Evolutionary conservation across 768 basidiomycete species (phyloP).

Genomic region (Fomitopsis pulvina): DNA sequence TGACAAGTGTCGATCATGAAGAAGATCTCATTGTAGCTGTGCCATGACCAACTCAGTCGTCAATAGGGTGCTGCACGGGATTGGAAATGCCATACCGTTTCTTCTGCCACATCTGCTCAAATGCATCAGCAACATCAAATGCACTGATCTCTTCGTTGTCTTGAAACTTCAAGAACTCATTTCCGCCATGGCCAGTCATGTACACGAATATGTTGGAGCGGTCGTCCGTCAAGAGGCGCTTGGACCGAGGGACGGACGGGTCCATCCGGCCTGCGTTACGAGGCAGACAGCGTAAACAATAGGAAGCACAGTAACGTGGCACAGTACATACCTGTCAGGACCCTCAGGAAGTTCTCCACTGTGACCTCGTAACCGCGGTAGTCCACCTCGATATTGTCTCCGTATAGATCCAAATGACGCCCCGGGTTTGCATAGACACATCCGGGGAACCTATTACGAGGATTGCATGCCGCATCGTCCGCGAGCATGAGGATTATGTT

Average conservation of each 20-base stretch:
- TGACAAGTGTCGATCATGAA: slow-evolving; percentile 99
- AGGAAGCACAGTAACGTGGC: too few species aligned
- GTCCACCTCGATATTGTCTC: slow-evolving; percentile 96
- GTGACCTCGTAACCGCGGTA: slow-evolving; percentile 98
- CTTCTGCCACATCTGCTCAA: slow-evolving; percentile 99
- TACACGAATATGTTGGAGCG: slow-evolving; percentile 93
- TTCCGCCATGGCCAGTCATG: slow-evolving; percentile 97
- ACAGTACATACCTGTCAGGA: slow-evolving; percentile 71
- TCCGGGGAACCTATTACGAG: slow-evolving; percentile 87
- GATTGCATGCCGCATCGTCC: slow-evolving; percentile 92
- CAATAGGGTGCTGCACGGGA: not conserved
- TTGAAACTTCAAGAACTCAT: slow-evolving; percentile 98
- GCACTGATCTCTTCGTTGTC: slow-evolving; percentile 98
- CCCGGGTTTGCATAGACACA: slow-evolving; percentile 89
- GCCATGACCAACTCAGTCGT: not conserved
- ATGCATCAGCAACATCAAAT: slow-evolving; percentile 95
- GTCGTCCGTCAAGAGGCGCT: slow-evolving; percentile 87
- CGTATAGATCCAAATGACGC: slow-evolving; percentile 82
- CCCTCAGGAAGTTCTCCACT: slow-evolving; percentile 90
- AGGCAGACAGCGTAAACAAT: too few species aligned
- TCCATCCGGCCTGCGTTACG: slow-evolving; percentile 70
- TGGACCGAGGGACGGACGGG: slow-evolving; percentile 80
- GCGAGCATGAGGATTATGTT: slow-evolving; percentile 99
- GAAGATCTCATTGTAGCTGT: slow-evolving; percentile 91
- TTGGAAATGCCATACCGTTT: slow-evolving; percentile 52